phyloP scores from a whole-genome alignment of 2,329 filamentous ascomycete species.

The Dothideomycetes sp. region DNA sequence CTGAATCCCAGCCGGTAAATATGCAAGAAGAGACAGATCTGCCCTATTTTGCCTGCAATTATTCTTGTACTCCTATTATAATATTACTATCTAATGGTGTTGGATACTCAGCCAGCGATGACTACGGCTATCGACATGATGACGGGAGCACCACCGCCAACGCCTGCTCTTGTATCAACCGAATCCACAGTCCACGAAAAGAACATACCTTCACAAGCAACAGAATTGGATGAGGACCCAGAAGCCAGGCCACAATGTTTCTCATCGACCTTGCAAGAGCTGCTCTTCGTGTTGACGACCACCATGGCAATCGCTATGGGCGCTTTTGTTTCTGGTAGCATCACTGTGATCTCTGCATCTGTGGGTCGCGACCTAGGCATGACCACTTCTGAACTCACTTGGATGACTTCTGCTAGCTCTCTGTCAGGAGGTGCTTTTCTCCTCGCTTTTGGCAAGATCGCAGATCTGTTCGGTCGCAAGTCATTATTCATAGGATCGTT shows the following conservation, averaged over 20 bases:
- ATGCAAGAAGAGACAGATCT: too few relatives aligned
- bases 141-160: slow-evolving; percentile 2
- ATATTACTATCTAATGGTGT: too few relatives aligned
- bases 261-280: slow-evolving; percentile 52
- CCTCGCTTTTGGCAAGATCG: slow-evolving; percentile 56
- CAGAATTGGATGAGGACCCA: neutral
- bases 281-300: slow-evolving; percentile 55
- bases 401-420: slow-evolving; percentile 55
- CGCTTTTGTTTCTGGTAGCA: slow-evolving; percentile 49
- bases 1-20: too few relatives aligned
- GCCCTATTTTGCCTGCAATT: too few relatives aligned
- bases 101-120: too few relatives aligned
- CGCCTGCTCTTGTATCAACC: neutral
- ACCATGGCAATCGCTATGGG: slow-evolving; percentile 59
- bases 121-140: too few relatives aligned
- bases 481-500: slow-evolving; percentile 52
- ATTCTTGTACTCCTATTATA: too few relatives aligned
- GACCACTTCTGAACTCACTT: slow-evolving; percentile 57
- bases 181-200: neutral
- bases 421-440: slow-evolving; percentile 56
- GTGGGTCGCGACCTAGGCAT: slow-evolving; percentile 53
- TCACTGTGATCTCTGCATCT: slow-evolving; percentile 53
- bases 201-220: neutral
- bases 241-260: slow-evolving; percentile 48
- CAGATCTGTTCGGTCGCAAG: slow-evolving; percentile 58